phyloP scores from a whole-genome alignment of 148 eudicot species.

The Rhododendron griersonianum region DNA sequence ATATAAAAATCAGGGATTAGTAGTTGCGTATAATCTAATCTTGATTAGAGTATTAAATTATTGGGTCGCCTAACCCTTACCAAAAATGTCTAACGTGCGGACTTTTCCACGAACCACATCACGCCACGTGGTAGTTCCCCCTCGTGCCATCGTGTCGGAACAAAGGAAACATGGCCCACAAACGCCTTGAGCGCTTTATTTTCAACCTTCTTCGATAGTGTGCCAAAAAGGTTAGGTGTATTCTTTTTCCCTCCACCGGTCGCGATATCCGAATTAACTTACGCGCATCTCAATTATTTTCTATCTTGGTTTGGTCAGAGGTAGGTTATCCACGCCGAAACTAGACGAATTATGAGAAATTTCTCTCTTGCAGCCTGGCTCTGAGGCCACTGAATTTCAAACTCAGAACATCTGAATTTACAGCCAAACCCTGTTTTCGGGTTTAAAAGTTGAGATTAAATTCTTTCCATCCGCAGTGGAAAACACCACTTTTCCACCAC shows the following conservation, averaged over 20 bases:
- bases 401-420: no score
- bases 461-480: no score
- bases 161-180: slow-evolving; percentile 17
- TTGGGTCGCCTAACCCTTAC: slow-evolving; percentile 6
- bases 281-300: no score
- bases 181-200: background rate
- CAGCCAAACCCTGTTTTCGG: no score
- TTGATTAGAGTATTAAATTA: background rate
- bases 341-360: no score
- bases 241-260: no score
- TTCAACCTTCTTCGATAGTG: background rate
- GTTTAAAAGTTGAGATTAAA: no score
- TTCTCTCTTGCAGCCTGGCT: no score
- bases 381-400: no score
- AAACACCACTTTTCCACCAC: no score
- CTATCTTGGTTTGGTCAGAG: accelerated
- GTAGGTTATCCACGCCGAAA: no score
- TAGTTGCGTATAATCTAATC: background rate
- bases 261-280: no score
- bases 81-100: background rate
- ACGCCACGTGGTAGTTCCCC: background rate
- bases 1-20: background rate
- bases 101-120: background rate
- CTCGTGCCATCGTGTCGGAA: background rate
- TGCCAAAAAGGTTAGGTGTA: background rate